Base-by-base conservation (phyloP, 2,329 filamentous ascomycete species). In the Fusarium annulatum region DNA sequence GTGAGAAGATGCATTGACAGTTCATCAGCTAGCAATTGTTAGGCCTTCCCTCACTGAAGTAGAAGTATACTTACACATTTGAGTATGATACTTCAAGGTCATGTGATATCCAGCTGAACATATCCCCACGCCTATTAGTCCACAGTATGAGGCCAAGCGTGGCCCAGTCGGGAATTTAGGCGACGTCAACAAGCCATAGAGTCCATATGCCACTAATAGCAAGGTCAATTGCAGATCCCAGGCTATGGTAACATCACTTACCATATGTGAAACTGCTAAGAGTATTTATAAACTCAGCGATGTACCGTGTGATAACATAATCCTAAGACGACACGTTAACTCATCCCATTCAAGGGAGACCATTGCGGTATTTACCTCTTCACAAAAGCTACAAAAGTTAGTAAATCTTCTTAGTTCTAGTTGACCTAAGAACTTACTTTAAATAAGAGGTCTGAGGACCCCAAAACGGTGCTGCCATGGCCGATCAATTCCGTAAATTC, bases 221-320 rank as follows among this genome's bases (percentile, higher is more conserved):
- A 77, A n/a, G 14, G 46, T 59, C 30, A 67, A 36, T 64, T 42
- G 26, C 10, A 34, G 26, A 9, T 42, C 21, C 10, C 16, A 18
- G 1, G 5, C 5, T 8, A 28, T 19, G 2, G 3, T 2, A 7
- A 5, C 1, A 6, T 14, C 4, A 74, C 79, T 18, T 18, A 80
- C 80, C 78, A 57, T 81, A 85, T 8, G 80, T 72, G 1, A 83
- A 68, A 60, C 83, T 86, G 62, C 83, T 85, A 4, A 85, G 68
- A 2, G 83, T 85, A 65, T 86, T 86, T 71, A 85, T 81, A 42
- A 86, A 85, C 55, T 86, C 84, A 9, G 83, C 84, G 26, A 85
- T 76, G 38, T 83, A 85, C 26, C 81, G 76, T 14, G 84, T 85
- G 18, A 86, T 74, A 14, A 82, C 78, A 77, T 86, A 86, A 34